Evolutionary conservation across 805 yeast genomes (phyloP), one percentile per base, ranked within the genome.

Genomic region (Lipomyces spencermartinsiae): DNA sequence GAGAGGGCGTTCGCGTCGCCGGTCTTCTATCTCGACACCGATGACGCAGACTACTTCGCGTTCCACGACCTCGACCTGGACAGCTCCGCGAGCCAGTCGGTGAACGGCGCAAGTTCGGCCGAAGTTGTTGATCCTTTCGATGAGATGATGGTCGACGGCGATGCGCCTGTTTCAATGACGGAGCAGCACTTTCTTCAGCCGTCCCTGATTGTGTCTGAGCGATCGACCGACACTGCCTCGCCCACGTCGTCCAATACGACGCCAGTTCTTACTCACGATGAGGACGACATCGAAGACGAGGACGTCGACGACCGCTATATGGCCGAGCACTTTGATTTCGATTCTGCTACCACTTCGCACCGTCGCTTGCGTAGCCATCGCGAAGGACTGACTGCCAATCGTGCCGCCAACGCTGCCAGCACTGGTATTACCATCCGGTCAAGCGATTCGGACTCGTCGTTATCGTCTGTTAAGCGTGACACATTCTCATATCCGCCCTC

Each of bases 271-370:
- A 65, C 66, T 34, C 61, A 65, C 53, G 71, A 67, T 53, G 71
- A 66, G 8, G 70, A 59, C 33, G 68, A 65, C 35, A 59, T 35
- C 25, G 70, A 66, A 31, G 64, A 57, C 46, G 33, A 31, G 29
- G 69, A 67, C 55, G 71, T 65, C 19, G 59, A 58, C 49, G 71
- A 64, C 53, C 54, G 57, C 22, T 51, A 62, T 37, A 59, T 68
- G 67, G 63, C 64, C 22, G 70, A 66, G 65, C 71, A 68, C 51
- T 68, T 68, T 39, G 71, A 68, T 39, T 63, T 63, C 35, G 72
- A 63, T 58, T 55, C 63, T 22, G 73, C 69, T n/a, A 56, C 71
- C 29, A 56, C 39, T n/a, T 16, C 67, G 12, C 61, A 33, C 54
- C 31, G 22, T 62, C 33, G 29, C 19, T n/a, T n/a, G 14, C n/a